Evolutionary conservation across 1,139 yeast species (phyloP).

Genomic region (Sporopachydermia cereana): DNA sequence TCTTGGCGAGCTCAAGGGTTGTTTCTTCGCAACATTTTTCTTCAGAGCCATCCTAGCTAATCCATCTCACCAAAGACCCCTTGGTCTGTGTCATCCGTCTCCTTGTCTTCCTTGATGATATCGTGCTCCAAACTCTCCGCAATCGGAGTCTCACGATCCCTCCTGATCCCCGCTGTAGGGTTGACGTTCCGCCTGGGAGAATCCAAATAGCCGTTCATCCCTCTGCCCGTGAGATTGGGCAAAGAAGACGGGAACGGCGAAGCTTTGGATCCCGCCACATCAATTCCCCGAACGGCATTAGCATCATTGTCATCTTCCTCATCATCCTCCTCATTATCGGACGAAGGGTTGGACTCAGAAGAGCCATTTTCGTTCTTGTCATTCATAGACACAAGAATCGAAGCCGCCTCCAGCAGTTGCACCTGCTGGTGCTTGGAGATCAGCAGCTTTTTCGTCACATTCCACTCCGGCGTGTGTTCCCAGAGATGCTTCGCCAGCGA

Average conservation of each 20-base stretch:
- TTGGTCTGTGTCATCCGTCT: constrained; percentile 10
- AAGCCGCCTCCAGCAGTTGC: constrained; percentile 78
- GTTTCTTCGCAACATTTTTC: no score
- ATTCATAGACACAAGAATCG: constrained; percentile 73
- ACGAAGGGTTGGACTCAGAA: neutral
- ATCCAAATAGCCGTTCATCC: constrained; percentile 8
- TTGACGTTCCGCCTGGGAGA: constrained; percentile 6
- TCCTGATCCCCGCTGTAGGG: constrained; percentile 1
- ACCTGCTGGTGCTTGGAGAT: constrained; percentile 90
- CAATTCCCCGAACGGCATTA: constrained; percentile 6
- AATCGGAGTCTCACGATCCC: neutral
- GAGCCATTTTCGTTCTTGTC: constrained; percentile 24
- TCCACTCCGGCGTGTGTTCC: constrained; percentile 93
- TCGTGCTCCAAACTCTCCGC: neutral
- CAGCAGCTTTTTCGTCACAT: constrained; percentile 63
- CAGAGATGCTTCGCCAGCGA: constrained; percentile 70
- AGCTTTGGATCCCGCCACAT: constrained; percentile 6
- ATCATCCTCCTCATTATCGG: constrained; percentile 5
- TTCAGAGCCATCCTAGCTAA: no score
- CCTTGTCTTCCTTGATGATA: constrained; percentile 1
- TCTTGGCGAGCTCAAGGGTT: no score
- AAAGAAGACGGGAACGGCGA: constrained; percentile 4
- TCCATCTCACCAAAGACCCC: constrained; percentile 12
- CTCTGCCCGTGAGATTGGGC: neutral
- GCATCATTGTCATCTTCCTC: neutral